These are phyloP conservation scores for Nephromyces sp. DNA, from an alignment of 169 alveolate species.

Conservation along the genomic window DNA sequence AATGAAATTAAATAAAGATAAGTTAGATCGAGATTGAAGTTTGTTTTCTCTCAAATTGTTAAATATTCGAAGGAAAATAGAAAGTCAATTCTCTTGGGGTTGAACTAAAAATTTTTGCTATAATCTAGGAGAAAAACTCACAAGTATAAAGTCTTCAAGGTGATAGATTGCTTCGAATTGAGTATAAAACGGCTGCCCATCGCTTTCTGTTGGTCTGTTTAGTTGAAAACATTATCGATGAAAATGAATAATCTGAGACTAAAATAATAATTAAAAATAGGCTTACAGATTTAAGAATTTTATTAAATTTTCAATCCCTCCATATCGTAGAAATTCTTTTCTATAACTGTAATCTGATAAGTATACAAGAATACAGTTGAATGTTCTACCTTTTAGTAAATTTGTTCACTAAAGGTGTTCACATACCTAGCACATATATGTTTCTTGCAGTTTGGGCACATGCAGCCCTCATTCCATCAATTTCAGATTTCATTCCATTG, in stretches of 20 bases:
- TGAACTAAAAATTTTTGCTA: background rate
- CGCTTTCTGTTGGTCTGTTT: constrained; percentile 34
- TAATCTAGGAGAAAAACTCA: background rate
- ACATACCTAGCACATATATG: constrained; percentile 63
- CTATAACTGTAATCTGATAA: constrained; percentile 58
- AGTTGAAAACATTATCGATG: background rate
- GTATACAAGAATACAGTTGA: background rate
- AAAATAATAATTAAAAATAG: background rate
- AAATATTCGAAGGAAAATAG: background rate
- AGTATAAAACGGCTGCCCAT: constrained; percentile 59
- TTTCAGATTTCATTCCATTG: constrained; percentile 65
- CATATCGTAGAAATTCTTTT: constrained; percentile 65
- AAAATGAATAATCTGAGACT: background rate
- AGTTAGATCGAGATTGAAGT: too few species aligned
- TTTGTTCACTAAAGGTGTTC: background rate
- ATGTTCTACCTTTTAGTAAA: background rate
- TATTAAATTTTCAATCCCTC: constrained; percentile 66
- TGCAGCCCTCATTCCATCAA: constrained; percentile 80
- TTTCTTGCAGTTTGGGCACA: constrained; percentile 80
- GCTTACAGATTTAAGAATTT: constrained; percentile 43
- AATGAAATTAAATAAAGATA: too few species aligned
- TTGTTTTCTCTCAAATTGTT: background rate
- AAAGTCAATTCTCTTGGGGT: background rate
- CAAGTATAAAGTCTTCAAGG: constrained; percentile 65
- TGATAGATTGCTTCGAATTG: constrained; percentile 78